These are phyloP conservation scores for Blastobotrys capitulatus DNA, from an alignment of 1,139 yeast species.

Conservation along the genomic window DNA sequence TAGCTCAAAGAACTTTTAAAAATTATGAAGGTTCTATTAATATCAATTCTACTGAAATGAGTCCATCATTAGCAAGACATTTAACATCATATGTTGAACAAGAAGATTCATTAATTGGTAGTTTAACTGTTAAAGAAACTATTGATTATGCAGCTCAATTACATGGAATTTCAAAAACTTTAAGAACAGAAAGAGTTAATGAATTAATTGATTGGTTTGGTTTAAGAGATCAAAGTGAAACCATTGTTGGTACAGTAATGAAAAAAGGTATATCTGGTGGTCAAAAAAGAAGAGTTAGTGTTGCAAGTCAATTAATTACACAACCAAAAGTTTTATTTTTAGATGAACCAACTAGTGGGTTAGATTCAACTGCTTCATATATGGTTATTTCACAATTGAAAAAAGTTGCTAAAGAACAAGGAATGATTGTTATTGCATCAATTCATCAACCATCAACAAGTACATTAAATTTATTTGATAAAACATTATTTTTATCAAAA, in stretches of 20 bases:
- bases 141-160: conserved; percentile 50
- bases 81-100: conserved; percentile 56
- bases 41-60: conserved; percentile 5
- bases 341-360: conserved; percentile 34
- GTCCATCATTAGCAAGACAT: conserved; percentile 35
- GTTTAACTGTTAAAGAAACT: conserved; percentile 50
- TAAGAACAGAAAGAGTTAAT: conserved; percentile 46
- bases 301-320: conserved; percentile 47
- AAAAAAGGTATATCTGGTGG: conserved; percentile 51
- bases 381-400: conserved; percentile 58
- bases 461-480: conserved; percentile 34
- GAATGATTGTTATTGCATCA: conserved; percentile 35
- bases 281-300: conserved; percentile 49
- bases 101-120: conserved; percentile 51
- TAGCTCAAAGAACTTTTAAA: conserved; percentile 36
- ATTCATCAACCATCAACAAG: conserved; percentile 40
- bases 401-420: conserved; percentile 48
- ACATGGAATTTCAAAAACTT: conserved; percentile 38
- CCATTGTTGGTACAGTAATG: conserved; percentile 51
- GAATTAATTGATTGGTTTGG: conserved; percentile 52
- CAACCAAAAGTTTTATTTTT: conserved; percentile 46
- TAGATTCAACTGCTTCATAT: conserved; percentile 25
- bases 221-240: conserved; percentile 45
- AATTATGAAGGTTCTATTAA: conserved; percentile 10
- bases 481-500: conserved; percentile 31